Base-by-base conservation (phyloP, 805 yeast genomes). In the Zygotorulaspora danielsina region DNA sequence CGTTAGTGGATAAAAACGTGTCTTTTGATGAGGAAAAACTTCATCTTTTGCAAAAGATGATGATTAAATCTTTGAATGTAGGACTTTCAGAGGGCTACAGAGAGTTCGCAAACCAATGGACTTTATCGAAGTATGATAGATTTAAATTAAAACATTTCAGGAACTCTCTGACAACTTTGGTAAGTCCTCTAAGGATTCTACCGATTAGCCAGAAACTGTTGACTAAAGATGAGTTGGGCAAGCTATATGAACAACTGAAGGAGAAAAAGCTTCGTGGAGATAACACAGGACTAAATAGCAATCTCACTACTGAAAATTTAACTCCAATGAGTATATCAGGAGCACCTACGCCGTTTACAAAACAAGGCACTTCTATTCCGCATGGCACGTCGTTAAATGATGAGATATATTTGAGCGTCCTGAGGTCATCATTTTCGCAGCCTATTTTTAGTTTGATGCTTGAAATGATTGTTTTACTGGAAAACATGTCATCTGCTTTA, bases 21-120 rank as follows among this genome's bases (percentile, higher is more conserved):
- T 34, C 38, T 18, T 20, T 48, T 4, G 46, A 55, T 28, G 28
- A 48, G 6, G 55, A 52, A 2, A 41, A 38, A 3, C 45, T 59
- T 4, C 30, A 44, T 2, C 7, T 28, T 0, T 39, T 53, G 11
- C 70, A 64, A 27, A 57, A 56, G 15, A 37, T 44, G 6, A 60
- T 71, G 54, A 60, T 63, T 4, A 44, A 53, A 6, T 46, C 53
- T 5, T 48, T 69, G 2, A 60, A 54, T 38, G 49, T 69, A 1
- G 48, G 46, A 4, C 50, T 72, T 3, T 62, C 76, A 0, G 70
- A 69, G 36, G 56, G 58, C 9, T 69, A 65, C 39, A 61, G 76
- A 46, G 76, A 71, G 40, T 67, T 66, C 41, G 51, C 63, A 8
- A 69, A 67, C 48, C 73, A 69, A 32, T 34, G 64, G 15, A 61